Percentiles rank a stretch among this genome's conserved stretches.
Evolutionary conservation across 352 stramenopile species (phyloP).

Genomic region (Globisporangium iwayamae): DNA sequence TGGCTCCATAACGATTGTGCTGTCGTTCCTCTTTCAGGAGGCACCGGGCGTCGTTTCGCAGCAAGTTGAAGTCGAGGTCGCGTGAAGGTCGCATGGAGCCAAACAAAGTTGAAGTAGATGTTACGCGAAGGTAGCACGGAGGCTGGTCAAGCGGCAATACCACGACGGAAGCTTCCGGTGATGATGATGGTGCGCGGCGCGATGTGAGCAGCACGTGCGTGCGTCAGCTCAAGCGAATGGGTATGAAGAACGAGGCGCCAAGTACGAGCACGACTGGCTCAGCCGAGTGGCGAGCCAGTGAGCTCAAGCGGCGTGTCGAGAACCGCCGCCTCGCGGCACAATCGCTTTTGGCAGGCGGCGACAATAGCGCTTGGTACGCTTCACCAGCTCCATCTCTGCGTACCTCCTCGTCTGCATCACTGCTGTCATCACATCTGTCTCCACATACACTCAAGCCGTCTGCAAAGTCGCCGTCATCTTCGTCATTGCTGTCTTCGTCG

Average conservation of each 20-base stretch:
- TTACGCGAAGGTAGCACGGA: neutral
- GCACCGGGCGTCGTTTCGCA: constrained; percentile 16
- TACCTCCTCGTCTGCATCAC: neutral
- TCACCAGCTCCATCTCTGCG: neutral
- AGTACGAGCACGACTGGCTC: neutral
- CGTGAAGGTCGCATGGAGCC: constrained; percentile 31
- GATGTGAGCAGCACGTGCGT: neutral
- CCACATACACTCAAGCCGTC: neutral
- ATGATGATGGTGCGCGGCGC: neutral
- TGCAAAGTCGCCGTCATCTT: neutral
- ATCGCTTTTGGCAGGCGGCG: constrained; percentile 4
- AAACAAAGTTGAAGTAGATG: neutral
- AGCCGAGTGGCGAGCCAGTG: constrained; percentile 32
- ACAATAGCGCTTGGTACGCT: neutral
- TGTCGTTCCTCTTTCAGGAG: neutral
- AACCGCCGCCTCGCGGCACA: constrained; percentile 31
- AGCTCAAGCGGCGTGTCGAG: constrained; percentile 43
- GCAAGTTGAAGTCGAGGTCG: constrained; percentile 28
- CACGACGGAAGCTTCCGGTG: neutral
- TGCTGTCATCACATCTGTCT: neutral
- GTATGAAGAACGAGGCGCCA: neutral
- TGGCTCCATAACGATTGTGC: neutral
- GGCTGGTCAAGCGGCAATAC: neutral
- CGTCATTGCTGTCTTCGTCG: neutral
- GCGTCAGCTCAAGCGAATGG: neutral